phyloP scores from a whole-genome alignment of 139 green algal species.

The Coelastrella sp. region DNA sequence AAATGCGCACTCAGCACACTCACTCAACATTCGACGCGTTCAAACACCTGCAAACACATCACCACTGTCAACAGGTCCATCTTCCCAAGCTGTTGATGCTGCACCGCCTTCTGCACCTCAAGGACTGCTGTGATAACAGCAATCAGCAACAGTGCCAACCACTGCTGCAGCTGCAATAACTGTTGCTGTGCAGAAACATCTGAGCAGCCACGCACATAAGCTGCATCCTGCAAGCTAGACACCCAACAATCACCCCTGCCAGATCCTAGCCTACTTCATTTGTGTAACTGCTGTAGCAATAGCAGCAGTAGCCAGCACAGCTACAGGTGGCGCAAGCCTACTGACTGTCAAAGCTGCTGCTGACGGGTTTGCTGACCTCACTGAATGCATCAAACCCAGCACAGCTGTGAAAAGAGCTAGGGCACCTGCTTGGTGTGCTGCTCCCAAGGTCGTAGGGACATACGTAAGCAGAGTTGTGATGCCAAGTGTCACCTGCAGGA shows the following conservation, averaged over 20 bases:
- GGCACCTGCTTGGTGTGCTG: slow-evolving; percentile 84
- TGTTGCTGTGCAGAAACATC: neutral
- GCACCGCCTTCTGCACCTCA: too few relatives aligned
- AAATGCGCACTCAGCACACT: too few relatives aligned
- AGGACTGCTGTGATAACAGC: too few relatives aligned
- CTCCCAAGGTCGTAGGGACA: slow-evolving; percentile 90
- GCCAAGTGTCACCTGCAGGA: slow-evolving; percentile 80
- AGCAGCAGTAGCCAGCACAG: slow-evolving; percentile 56
- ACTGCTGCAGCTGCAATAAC: too few relatives aligned
- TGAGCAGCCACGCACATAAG: neutral
- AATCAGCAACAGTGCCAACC: too few relatives aligned
- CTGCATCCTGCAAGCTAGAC: too few relatives aligned
- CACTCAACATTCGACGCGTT: too few relatives aligned
- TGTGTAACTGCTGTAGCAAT: slow-evolving; percentile 67
- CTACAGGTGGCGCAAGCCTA: slow-evolving; percentile 61
- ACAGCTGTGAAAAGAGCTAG: slow-evolving; percentile 92
- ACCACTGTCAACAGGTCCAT: too few relatives aligned
- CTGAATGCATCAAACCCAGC: slow-evolving; percentile 86
- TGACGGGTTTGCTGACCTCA: slow-evolving; percentile 57
- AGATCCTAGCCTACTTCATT: slow-evolving; percentile 37
- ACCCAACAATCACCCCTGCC: neutral
- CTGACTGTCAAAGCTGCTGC: slow-evolving; percentile 23
- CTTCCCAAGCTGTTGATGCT: too few relatives aligned
- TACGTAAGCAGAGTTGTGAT: slow-evolving; percentile 91
- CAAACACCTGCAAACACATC: too few relatives aligned